Evolutionary conservation across 805 yeast genomes (phyloP), one percentile per base, ranked within the genome.

Genomic region (Wickerhamiella brachini): DNA sequence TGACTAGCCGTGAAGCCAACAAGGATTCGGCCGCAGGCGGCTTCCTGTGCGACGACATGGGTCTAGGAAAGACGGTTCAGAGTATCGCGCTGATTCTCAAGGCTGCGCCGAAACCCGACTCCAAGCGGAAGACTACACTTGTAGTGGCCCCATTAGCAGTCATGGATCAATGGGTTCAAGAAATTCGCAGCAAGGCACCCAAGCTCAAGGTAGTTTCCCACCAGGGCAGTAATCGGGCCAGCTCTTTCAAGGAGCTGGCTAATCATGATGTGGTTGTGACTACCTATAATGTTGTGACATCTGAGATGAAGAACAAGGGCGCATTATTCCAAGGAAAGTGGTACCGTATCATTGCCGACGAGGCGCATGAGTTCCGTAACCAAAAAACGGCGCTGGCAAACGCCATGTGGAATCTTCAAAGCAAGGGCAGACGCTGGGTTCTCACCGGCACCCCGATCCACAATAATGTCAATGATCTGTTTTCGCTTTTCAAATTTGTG

Each of bases 41-140:
- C 2, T 49, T 80, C n/a, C 67, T 85, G 41, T 85, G 93, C 60
- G 95, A 85, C 62, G 95, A 84, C 66, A 86, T 86, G 95, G 95
- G 95, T 17, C 69, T 86, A 15, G 95, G 95, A 49, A 86, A 86
- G 60, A 86, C 95, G 0, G 77, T 86, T 47, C 95, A 86, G 65
- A 77, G 85, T 13, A 69, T 80, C 43, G 83, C 93, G 0, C 67
- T 86, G 44, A 77, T 84, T 50, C 59, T 81, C 51, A 70, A 78
- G 34, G 59, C 59, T 23, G 58, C 54, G 23, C 54, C 55, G 10
- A 39, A 39, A 22, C 42, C 43, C 4, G 52, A 38, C 2, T 48
- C 49, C 6, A n/a, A 42, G 31, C 21, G 20, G 29, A 50, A 42
- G 45, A 54, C 69, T 1, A 73, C 76, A 0, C 60, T 73, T 26